Percentiles rank a stretch among this genome's conserved stretches.
phyloP scores from a whole-genome alignment of 202 grass and related monocot genomes.

The Thinopyrum obtusiflorum region DNA sequence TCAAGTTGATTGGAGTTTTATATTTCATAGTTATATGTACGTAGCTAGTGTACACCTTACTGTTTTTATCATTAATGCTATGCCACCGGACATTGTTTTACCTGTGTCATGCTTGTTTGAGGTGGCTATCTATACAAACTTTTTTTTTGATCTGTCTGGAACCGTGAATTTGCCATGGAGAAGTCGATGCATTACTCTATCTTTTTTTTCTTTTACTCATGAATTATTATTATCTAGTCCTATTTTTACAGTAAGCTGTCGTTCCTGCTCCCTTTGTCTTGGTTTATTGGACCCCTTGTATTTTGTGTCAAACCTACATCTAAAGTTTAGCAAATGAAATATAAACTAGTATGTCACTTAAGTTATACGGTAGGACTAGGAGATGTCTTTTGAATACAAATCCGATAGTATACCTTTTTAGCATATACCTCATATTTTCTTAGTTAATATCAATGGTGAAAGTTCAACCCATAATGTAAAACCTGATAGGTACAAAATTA shows the following conservation, averaged over 20 bases:
- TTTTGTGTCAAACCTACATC: too few relatives aligned
- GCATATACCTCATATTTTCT: background rate
- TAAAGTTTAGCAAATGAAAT: too few relatives aligned
- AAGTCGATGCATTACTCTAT: background rate
- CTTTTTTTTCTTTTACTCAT: background rate
- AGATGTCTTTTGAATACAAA: background rate
- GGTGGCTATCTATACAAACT: background rate
- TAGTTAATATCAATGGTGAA: too few relatives aligned
- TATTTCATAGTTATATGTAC: background rate
- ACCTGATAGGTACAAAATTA: too few relatives aligned
- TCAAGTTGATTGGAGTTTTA: background rate
- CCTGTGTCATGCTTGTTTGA: background rate
- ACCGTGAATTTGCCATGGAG: background rate
- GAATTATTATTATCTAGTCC: background rate
- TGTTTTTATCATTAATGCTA: background rate
- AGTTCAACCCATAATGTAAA: too few relatives aligned
- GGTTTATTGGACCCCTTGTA: background rate
- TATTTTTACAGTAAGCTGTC: background rate
- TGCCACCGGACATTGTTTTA: background rate
- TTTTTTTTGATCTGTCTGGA: background rate
- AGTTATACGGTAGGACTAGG: background rate
- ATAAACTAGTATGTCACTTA: background rate
- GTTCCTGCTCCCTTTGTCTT: background rate
- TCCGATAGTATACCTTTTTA: background rate
- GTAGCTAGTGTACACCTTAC: conserved; percentile 12